Base-by-base conservation (phyloP, 257 asterid species). In the Knoxia roxburghii region DNA sequence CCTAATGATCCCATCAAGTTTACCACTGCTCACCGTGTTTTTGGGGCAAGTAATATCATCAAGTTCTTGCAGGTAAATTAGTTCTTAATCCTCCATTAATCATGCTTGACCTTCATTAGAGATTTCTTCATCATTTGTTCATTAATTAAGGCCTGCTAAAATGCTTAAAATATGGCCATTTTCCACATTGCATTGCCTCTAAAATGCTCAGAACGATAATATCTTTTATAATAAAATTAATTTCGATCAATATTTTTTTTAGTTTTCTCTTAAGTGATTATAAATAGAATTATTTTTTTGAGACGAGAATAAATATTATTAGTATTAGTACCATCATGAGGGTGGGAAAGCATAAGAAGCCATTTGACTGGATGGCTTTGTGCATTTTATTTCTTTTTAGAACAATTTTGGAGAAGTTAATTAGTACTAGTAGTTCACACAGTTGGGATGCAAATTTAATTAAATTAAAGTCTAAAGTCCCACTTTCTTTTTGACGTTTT, bases 21-120 rank as follows among this genome's bases (percentile, higher is more conserved):
- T 72, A 81, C 89, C 2, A 89, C 86, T 32, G 96, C 96, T 72
- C 96, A 89, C 66, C 95, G 96, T 20, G 89, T 89, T 6, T 89
- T 91, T 43, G 98, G 98, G 20, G 98, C 98, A n/a, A 89, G 98
- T 75, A 91, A 91, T 78, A 88, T 91, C 40, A 85, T 86, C 73
- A 91, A 91, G 83, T 70, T 86, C 56, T 75, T 91, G 75, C 96
- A 88, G 96, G 96, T 91, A 84, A 37, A n/a, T 9, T 50, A 9
- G 26, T 2, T 18, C 1, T 48, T 33, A 5, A 1, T 11, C 5
- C 14, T 1, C 49, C 14, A 5, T 5, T 39, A 39, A 39, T 39
- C 8, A 8, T 39, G 45, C n/a, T n/a, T n/a, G n/a, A n/a, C n/a
- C n/a, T n/a, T n/a, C n/a, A 39, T 39, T 39, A 39, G 45, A 1